phyloP scores from a whole-genome alignment of 2,329 filamentous ascomycete genomes.

The Alternaria triticimaculans region DNA sequence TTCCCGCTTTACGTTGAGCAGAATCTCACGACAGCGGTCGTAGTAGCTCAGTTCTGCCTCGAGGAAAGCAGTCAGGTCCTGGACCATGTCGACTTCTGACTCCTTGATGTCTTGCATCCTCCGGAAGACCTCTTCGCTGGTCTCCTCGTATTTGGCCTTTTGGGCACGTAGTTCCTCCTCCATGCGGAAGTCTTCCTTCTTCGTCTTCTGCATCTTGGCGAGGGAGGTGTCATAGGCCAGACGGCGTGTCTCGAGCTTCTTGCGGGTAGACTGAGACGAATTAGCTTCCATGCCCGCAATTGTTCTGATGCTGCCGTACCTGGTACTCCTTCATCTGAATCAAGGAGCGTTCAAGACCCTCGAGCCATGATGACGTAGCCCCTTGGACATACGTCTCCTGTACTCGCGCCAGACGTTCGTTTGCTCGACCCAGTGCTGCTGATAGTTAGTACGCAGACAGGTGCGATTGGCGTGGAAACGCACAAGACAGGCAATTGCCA shows the following conservation, averaged over 20 bases:
- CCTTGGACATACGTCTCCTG: slow-evolving; percentile 83
- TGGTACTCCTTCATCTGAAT: slow-evolving; percentile 99
- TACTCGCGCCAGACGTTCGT: slow-evolving; percentile 83
- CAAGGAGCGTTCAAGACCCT: slow-evolving; percentile 86
- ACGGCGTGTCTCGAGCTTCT: slow-evolving; percentile 90
- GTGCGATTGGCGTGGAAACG: slow-evolving; percentile 36
- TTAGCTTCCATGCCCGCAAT: slow-evolving; percentile 17
- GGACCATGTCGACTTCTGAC: slow-evolving; percentile 80
- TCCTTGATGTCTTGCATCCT: slow-evolving; percentile 98
- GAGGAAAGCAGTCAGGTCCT: slow-evolving; percentile 79
- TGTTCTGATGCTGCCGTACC: slow-evolving; percentile 58
- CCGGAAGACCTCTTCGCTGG: slow-evolving; percentile 86
- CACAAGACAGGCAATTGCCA: slow-evolving; percentile 80
- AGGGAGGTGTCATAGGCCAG: slow-evolving; percentile 90
- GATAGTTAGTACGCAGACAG: slow-evolving; percentile 20
- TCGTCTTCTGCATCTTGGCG: slow-evolving; percentile 89
- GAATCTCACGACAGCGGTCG: slow-evolving; percentile 85
- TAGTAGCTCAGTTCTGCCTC: slow-evolving; percentile 91
- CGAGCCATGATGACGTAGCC: slow-evolving; percentile 83
- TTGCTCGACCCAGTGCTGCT: slow-evolving; percentile 77
- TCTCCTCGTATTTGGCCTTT: slow-evolving; percentile 96
- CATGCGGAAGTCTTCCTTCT: slow-evolving; percentile 89
- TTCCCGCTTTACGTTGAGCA: slow-evolving; percentile 71
- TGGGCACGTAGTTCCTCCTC: slow-evolving; percentile 91
- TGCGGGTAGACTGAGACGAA: slow-evolving; percentile 70